Evolutionary conservation across 2,329 filamentous ascomycete species (phyloP).

Genomic region (Monosporascus sp.): DNA sequence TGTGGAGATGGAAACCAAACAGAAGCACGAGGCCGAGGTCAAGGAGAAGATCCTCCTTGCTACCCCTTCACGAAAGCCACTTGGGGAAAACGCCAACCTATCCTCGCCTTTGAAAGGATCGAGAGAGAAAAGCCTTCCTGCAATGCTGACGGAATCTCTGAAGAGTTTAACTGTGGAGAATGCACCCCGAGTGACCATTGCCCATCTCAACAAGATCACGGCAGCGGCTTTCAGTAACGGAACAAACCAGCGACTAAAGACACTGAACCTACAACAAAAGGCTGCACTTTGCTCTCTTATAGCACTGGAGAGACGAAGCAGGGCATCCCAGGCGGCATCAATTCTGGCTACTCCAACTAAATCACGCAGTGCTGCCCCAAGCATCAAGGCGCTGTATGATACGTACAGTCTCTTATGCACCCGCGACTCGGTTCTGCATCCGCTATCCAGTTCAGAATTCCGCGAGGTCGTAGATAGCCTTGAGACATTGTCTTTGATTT

Average conservation of each 20-base stretch:
- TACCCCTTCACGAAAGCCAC: constrained; percentile 67
- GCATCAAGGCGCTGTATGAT: constrained; percentile 76
- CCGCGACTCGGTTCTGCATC: constrained; percentile 81
- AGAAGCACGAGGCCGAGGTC: constrained; percentile 61
- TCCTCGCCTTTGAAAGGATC: constrained; percentile 43
- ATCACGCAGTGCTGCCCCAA: constrained; percentile 59
- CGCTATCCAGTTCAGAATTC: constrained; percentile 87
- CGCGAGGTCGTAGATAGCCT: constrained; percentile 85
- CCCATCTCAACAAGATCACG: constrained; percentile 87
- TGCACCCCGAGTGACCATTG: constrained; percentile 83
- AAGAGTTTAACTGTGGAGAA: constrained; percentile 64
- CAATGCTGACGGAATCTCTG: constrained; percentile 49
- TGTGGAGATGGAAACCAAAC: constrained; percentile 76
- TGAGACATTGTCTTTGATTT: constrained; percentile 80
- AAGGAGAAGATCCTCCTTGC: constrained; percentile 51
- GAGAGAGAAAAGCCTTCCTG: constrained; percentile 36
- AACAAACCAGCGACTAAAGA: constrained; percentile 74
- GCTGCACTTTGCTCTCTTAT: constrained; percentile 85
- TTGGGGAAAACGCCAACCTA: constrained; percentile 77
- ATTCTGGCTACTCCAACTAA: constrained; percentile 55
- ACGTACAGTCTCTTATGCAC: constrained; percentile 80
- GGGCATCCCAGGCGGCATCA: constrained; percentile 40
- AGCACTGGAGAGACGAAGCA: constrained; percentile 74
- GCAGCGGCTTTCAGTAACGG: constrained; percentile 87
- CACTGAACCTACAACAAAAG: constrained; percentile 93